Evolutionary conservation across 169 alveolate species (phyloP).

Genomic region (Eimeria maxima): DNA sequence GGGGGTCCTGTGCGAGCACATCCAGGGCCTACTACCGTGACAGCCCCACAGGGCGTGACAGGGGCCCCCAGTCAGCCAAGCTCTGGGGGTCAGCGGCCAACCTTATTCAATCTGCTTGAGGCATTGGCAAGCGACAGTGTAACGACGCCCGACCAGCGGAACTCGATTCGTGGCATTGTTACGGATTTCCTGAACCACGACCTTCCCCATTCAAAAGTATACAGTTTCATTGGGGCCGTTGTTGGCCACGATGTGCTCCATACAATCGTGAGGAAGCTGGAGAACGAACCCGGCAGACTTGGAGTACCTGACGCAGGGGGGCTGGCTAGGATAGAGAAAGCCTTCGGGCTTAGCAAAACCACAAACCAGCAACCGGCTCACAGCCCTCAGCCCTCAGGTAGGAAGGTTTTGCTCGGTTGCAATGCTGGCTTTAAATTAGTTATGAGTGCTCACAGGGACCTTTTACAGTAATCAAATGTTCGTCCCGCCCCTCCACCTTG

Average conservation of each 20-base stretch:
- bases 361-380: slow-evolving; percentile 82
- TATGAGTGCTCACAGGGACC: not conserved
- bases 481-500: not conserved
- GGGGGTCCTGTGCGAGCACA: slow-evolving; percentile 53
- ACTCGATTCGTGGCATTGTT: slow-evolving; percentile 93
- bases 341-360: slow-evolving; percentile 90
- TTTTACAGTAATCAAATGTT: not conserved
- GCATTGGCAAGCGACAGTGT: slow-evolving; percentile 92
- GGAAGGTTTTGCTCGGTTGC: not conserved
- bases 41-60: slow-evolving; percentile 56
- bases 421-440: not conserved
- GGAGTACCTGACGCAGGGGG: slow-evolving; percentile 93
- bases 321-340: slow-evolving; percentile 91
- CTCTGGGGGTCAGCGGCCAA: slow-evolving; percentile 88
- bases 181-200: slow-evolving; percentile 93
- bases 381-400: slow-evolving; percentile 57
- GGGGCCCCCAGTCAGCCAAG: slow-evolving; percentile 27
- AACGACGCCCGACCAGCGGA: slow-evolving; percentile 95
- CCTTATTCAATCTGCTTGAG: slow-evolving; percentile 92
- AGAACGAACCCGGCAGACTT: slow-evolving; percentile 90
- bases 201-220: slow-evolving; percentile 93
- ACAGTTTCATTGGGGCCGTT: slow-evolving; percentile 93
- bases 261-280: slow-evolving; percentile 90
- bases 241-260: slow-evolving; percentile 93
- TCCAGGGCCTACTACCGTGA: slow-evolving; percentile 23